A percentile compares a stretch with the other conserved stretches of the same genome.
Evolutionary conservation across 1,139 yeast species (phyloP).

Genomic region (Taphrina flavorubra): DNA sequence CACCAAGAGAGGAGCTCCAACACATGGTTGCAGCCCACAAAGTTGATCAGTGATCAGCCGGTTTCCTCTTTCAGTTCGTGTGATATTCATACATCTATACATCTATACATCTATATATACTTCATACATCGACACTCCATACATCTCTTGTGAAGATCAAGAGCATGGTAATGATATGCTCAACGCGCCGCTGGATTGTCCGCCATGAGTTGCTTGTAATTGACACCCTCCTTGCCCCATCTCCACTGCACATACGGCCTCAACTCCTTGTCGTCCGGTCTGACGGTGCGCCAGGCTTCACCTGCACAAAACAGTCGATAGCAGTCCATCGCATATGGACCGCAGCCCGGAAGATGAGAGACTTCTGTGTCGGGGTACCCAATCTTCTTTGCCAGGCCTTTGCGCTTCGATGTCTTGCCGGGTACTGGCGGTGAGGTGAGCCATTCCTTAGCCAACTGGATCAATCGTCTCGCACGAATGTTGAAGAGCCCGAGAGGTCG

Average conservation of each 20-base stretch:
- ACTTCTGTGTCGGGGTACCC: conserved; percentile 28
- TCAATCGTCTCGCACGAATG: conserved; percentile 1
- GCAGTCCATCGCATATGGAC: conserved; percentile 32
- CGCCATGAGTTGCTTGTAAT: conserved; percentile 10
- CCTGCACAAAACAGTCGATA: conserved; percentile 24
- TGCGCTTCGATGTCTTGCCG: background rate
- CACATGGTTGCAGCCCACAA: background rate
- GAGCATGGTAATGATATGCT: background rate
- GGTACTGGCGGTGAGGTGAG: conserved; percentile 9
- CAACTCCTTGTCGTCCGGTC: conserved; percentile 31
- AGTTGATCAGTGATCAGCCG: background rate
- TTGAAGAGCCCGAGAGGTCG: conserved; percentile 20
- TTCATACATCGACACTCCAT: background rate
- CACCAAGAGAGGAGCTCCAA: conserved; percentile 5
- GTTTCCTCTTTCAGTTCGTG: background rate
- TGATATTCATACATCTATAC: background rate
- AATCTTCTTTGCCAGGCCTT: conserved; percentile 17
- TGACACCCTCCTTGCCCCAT: conserved; percentile 26
- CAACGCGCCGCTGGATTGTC: conserved; percentile 6
- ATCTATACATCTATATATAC: background rate
- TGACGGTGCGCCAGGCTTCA: conserved; percentile 21
- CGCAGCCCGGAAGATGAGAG: conserved; percentile 24
- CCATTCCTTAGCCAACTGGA: conserved; percentile 10
- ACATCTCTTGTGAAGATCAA: too few relatives aligned
- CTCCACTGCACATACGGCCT: conserved; percentile 21